These are phyloP conservation scores for Saxophila tyrrhenica DNA, from an alignment of 495 filamentous ascomycete genomes.

Conservation along the genomic window DNA sequence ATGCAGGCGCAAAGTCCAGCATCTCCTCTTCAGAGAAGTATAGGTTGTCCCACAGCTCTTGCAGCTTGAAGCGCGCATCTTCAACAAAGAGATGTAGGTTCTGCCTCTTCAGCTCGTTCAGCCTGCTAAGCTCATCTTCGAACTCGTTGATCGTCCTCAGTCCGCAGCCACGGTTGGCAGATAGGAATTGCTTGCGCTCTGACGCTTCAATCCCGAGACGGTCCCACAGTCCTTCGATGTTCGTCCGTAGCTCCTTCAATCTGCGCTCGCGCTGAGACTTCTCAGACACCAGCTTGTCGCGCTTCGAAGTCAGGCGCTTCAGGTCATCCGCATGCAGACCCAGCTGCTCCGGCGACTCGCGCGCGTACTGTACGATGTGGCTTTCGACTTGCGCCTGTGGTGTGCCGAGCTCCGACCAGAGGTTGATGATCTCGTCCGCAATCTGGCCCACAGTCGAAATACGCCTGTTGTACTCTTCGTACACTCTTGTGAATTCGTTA, in stretches of 20 bases:
- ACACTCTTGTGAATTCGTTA: slow-evolving; percentile 80
- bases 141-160: slow-evolving; percentile 85
- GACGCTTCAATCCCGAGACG: slow-evolving; percentile 69
- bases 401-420: slow-evolving; percentile 91
- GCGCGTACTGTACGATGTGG: slow-evolving; percentile 74
- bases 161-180: slow-evolving; percentile 63
- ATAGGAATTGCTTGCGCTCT: slow-evolving; percentile 72
- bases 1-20: slow-evolving; percentile 90
- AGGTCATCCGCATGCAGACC: slow-evolving; percentile 83
- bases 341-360: slow-evolving; percentile 82
- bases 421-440: slow-evolving; percentile 74
- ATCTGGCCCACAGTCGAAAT: slow-evolving; percentile 60
- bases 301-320: slow-evolving; percentile 53
- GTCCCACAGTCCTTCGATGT: slow-evolving; percentile 79
- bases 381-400: slow-evolving; percentile 86
- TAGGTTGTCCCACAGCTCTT: slow-evolving; percentile 86
- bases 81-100: slow-evolving; percentile 94
- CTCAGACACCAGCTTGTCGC: slow-evolving; percentile 84
- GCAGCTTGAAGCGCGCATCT: slow-evolving; percentile 76
- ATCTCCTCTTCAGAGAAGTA: slow-evolving; percentile 97
- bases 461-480: slow-evolving; percentile 84
- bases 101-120: slow-evolving; percentile 88
- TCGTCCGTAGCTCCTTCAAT: slow-evolving; percentile 59
- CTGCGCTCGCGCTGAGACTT: slow-evolving; percentile 76
- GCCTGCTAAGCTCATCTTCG: slow-evolving; percentile 71